phyloP scores from a whole-genome alignment of 2,329 filamentous ascomycete species.

The Fusarium robinianum region DNA sequence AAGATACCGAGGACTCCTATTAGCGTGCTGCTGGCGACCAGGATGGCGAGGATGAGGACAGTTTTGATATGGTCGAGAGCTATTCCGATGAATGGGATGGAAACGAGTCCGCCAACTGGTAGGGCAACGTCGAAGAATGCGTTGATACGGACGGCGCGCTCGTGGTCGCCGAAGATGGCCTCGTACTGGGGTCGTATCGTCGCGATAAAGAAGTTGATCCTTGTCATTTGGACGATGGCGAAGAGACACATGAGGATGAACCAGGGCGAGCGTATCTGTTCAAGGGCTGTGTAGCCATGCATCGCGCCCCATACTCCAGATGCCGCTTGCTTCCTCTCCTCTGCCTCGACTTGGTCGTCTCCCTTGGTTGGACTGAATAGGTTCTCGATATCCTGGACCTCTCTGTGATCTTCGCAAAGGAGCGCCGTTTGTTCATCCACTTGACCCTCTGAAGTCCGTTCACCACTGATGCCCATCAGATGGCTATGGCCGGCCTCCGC shows the following conservation, averaged over 20 bases:
- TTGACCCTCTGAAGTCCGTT: constrained; percentile 53
- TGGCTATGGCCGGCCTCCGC: constrained; percentile 54
- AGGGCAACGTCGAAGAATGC: constrained; percentile 80
- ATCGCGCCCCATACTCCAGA: constrained; percentile 87
- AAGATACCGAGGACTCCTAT: constrained; percentile 80
- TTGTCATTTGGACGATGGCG: constrained; percentile 75
- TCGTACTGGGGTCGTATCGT: constrained; percentile 83
- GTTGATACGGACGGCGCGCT: constrained; percentile 71
- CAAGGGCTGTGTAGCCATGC: constrained; percentile 69
- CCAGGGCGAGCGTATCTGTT: constrained; percentile 82
- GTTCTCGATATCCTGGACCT: constrained; percentile 71
- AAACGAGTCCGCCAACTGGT: constrained; percentile 80
- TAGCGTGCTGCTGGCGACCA: constrained; percentile 71
- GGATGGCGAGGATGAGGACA: constrained; percentile 67
- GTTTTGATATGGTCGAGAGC: constrained; percentile 80
- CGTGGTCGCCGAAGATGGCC: constrained; percentile 67
- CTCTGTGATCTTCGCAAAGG: constrained; percentile 59
- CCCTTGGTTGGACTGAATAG: constrained; percentile 69
- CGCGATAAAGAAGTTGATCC: constrained; percentile 92
- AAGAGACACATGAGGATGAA: constrained; percentile 83
- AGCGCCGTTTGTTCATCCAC: constrained; percentile 61
- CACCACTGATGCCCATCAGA: constrained; percentile 32
- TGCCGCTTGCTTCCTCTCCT: constrained; percentile 70
- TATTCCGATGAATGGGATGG: constrained; percentile 82
- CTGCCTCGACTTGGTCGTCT: constrained; percentile 65